Base-by-base conservation (phyloP, 768 basidiomycete genomes). In the Serendipita sp. region DNA sequence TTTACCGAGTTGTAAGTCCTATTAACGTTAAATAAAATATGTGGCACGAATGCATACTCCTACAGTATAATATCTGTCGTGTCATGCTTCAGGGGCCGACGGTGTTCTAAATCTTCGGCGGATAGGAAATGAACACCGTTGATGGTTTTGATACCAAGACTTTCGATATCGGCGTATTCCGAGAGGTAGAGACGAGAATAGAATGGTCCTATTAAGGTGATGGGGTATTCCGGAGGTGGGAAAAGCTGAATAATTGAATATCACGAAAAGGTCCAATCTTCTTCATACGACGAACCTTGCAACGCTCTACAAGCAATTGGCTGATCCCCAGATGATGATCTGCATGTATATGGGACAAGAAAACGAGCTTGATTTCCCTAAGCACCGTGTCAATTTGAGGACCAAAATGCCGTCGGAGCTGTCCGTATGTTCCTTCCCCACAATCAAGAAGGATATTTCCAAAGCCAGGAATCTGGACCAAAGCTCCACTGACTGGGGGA, bases 361-460 rank as follows among this genome's bases (percentile, higher is more conserved):
- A 96, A 44, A 98, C 80, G 71, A 89, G 84, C 69, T 82, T 86
- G 11, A 93, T 73, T 60, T 86, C 77, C n/a, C 84, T 76, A 63
- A 93, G 75, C 13, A 86, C 77, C 11, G 82, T 71, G 78, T 82
- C 82, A 2, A 81, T 82, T 64, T 77, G 78, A 16, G 76, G 70
- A 1, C 92, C 92, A 70, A 86, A 94, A 56, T 85, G 81, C 2
- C 95, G 80, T 2, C 79, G 78, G 2, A 97, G 79, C 70, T 97
- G 95, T 1, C 93, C 93, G 80, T 86, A 88, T 0, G 93, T 92
- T 0, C 92, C 93, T 75, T 98, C 95, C 0, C 95, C 95, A 0
- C 81, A 81, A 68, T 98, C 95, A 1, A 97, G 79, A n/a, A 97
- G 75, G 38, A 96, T 75, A 66, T 81, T 84, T 0, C 90, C 89